phyloP scores from a whole-genome alignment of 495 filamentous ascomycete genomes.

The Stereocaulon alpinum region DNA sequence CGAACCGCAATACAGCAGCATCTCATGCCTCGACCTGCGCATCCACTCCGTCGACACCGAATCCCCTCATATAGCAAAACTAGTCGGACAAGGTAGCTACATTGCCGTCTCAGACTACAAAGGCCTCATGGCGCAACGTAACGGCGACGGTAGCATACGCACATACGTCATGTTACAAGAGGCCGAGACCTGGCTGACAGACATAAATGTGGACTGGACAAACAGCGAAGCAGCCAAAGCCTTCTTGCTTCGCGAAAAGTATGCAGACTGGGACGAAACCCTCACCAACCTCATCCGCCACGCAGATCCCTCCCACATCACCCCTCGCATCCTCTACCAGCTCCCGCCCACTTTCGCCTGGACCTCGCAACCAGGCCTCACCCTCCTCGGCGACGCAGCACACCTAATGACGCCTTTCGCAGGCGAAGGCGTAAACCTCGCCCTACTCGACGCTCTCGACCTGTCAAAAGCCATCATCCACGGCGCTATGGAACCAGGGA shows the following conservation, averaged over 20 bases:
- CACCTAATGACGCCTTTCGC: slow-evolving; percentile 51
- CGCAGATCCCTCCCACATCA: slow-evolving; percentile 11
- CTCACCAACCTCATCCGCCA: slow-evolving; percentile 14
- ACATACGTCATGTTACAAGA: slow-evolving; percentile 23
- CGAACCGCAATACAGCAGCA: slow-evolving; percentile 40
- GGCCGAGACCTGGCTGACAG: slow-evolving; percentile 31
- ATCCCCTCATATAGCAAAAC: slow-evolving; percentile 27
- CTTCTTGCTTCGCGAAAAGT: slow-evolving; percentile 13
- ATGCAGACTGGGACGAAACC: slow-evolving; percentile 20
- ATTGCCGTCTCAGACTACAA: slow-evolving; percentile 32
- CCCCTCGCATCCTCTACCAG: slow-evolving; percentile 33
- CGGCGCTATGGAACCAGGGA: background rate
- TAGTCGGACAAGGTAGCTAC: slow-evolving; percentile 33
- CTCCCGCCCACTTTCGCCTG: slow-evolving; percentile 41
- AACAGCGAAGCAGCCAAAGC: slow-evolving; percentile 1
- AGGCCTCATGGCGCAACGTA: slow-evolving; percentile 33
- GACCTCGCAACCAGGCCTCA: slow-evolving; percentile 34
- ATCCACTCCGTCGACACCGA: slow-evolving; percentile 24
- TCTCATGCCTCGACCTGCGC: slow-evolving; percentile 30
- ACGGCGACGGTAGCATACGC: slow-evolving; percentile 36
- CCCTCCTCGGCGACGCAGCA: slow-evolving; percentile 51
- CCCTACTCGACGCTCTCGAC: slow-evolving; percentile 46
- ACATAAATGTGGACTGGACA: slow-evolving; percentile 23
- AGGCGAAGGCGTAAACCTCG: slow-evolving; percentile 49
- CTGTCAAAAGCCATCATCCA: slow-evolving; percentile 32